Evolutionary conservation across 163 green algal genomes (phyloP).

Genomic region (Picocystis sp.): DNA sequence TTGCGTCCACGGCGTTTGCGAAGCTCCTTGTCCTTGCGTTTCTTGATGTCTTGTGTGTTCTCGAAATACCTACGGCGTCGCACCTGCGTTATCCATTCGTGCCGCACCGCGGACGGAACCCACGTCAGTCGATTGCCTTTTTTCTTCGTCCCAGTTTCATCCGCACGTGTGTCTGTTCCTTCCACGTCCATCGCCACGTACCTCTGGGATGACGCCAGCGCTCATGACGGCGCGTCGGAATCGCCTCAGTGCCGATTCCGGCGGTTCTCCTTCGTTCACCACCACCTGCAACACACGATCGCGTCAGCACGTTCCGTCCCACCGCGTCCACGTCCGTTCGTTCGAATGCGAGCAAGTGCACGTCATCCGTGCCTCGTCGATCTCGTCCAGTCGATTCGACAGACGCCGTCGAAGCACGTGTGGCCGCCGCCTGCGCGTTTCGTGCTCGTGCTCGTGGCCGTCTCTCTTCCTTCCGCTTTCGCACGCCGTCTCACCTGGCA

Average conservation of each 20-base stretch:
- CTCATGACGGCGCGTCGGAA: conserved; percentile 21
- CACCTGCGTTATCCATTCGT: conserved; percentile 12
- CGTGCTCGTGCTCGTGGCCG: too few species aligned
- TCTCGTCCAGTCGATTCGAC: too few species aligned
- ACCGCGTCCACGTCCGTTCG: too few species aligned
- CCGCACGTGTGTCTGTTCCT: background rate
- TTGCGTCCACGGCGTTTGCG: too few species aligned
- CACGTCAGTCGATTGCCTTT: background rate
- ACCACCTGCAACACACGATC: conserved; percentile 11
- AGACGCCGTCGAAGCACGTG: too few species aligned
- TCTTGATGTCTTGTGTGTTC: conserved; percentile 31
- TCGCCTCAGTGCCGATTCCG: conserved; percentile 22
- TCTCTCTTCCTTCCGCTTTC: too few species aligned
- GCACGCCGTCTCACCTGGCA: too few species aligned
- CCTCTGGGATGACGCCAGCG: conserved; percentile 25
- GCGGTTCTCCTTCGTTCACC: conserved; percentile 23
- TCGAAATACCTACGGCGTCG: conserved; percentile 27
- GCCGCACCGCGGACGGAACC: background rate
- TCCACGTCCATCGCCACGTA: conserved; percentile 2
- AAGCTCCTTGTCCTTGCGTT: conserved; percentile 25
- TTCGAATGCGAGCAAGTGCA: too few species aligned
- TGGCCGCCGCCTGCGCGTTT: too few species aligned
- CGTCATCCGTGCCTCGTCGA: too few species aligned
- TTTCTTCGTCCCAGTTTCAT: background rate
- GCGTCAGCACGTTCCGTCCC: too few species aligned